Conservation (phyloP, 208 protist genomes). For the Trypanosoma mega region DNA sequence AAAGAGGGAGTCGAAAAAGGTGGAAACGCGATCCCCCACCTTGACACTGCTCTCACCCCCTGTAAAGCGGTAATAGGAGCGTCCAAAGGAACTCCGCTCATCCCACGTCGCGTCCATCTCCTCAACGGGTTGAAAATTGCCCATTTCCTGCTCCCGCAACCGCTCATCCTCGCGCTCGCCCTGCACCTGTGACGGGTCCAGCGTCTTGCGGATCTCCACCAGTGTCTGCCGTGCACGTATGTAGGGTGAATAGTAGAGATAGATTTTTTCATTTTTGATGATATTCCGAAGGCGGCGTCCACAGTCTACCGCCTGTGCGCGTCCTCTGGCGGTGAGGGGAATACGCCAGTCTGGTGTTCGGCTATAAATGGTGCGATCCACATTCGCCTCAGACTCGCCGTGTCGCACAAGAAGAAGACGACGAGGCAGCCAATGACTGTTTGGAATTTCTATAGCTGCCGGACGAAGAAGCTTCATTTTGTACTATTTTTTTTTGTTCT, state of each 20-base stretch:
- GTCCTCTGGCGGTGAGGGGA: conserved; percentile 73
- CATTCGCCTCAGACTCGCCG: conserved; percentile 84
- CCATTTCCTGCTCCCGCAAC: conserved; percentile 93
- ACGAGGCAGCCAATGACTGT: conserved; percentile 62
- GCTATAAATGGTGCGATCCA: conserved; percentile 78
- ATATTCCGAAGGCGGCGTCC: conserved; percentile 70
- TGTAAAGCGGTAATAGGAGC: conserved; percentile 92
- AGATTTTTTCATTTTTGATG: conserved; percentile 71
- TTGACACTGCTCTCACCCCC: conserved; percentile 89
- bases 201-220: conserved; percentile 71
- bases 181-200: conserved; percentile 62
- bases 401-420: conserved; percentile 84
- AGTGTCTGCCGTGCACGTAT: conserved; percentile 82
- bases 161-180: conserved; percentile 91
- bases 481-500: conserved; percentile 7
- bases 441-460: conserved; percentile 11
- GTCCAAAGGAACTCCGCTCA: conserved; percentile 70
- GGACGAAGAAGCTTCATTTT: background rate
- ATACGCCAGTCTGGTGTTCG: conserved; percentile 89
- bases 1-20: conserved; percentile 87
- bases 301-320: conserved; percentile 81
- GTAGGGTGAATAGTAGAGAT: conserved; percentile 93
- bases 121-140: conserved; percentile 87
- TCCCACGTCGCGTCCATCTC: conserved; percentile 73
- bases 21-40: conserved; percentile 88